phyloP scores from a whole-genome alignment of 768 basidiomycete genomes.

The Xerocomus potaroensis region DNA sequence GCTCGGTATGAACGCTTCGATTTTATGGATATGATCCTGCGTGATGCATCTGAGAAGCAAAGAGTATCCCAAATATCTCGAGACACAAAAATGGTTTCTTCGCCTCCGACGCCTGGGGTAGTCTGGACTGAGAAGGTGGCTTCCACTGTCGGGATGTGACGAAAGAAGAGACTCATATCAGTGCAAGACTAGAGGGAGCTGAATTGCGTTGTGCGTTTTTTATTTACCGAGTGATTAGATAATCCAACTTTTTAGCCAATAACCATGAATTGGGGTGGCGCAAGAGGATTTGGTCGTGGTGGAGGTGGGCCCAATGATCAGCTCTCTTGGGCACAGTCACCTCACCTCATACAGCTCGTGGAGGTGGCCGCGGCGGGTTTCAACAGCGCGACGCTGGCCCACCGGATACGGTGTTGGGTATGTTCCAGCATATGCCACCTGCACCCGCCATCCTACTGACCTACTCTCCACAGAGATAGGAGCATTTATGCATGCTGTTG shows the following conservation, averaged over 20 bases:
- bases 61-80: constrained; percentile 31
- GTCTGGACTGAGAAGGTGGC: constrained; percentile 28
- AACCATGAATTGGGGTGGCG: constrained; percentile 49
- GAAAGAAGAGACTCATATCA: constrained; percentile 37
- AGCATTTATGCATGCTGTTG: constrained; percentile 89
- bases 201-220: no score
- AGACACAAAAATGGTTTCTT: constrained; percentile 29
- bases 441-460: constrained; percentile 2
- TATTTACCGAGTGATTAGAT: constrained; percentile 18
- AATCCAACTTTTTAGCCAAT: constrained; percentile 8
- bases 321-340: constrained; percentile 1
- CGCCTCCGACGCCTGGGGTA: constrained; percentile 7
- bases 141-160: constrained; percentile 19
- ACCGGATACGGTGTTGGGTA: constrained; percentile 75
- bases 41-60: constrained; percentile 9
- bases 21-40: constrained; percentile 23
- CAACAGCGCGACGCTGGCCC: constrained; percentile 72
- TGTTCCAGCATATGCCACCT: neutral
- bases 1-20: constrained; percentile 11
- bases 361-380: constrained; percentile 67
- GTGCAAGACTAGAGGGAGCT: no score
- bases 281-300: constrained; percentile 53
- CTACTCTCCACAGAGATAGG: constrained; percentile 70
- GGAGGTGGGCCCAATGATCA: constrained; percentile 34
- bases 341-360: constrained; percentile 40